A percentile compares a stretch with the other conserved stretches of the same genome.
Conservation (phyloP, 2,329 filamentous ascomycete genomes). For the Ilyonectria sp. region DNA sequence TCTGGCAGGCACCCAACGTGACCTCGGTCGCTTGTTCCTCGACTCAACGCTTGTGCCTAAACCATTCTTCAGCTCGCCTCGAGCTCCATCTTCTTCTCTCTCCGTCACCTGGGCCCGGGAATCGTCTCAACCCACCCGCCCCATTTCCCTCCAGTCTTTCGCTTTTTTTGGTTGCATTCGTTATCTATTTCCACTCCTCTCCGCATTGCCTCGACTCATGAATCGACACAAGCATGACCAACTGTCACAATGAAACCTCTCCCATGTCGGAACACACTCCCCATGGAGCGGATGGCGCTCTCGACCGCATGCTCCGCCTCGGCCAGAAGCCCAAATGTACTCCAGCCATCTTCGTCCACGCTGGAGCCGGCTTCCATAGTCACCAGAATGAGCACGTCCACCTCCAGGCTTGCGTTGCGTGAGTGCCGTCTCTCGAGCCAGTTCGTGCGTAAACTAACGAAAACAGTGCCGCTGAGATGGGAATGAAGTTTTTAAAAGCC, state of each 20-base stretch:
- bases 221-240: slow-evolving; percentile 50
- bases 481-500: slow-evolving; percentile 84
- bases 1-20: slow-evolving; percentile 16
- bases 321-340: slow-evolving; percentile 56
- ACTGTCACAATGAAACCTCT: slow-evolving; percentile 46
- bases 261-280: slow-evolving; percentile 65
- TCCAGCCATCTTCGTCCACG: slow-evolving; percentile 93
- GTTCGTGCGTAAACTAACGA: slow-evolving; percentile 22
- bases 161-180: slow-evolving; percentile 7
- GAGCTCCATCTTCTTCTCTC: slow-evolving; percentile 4
- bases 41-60: slow-evolving; percentile 4
- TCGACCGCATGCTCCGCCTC: slow-evolving; percentile 57
- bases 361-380: slow-evolving; percentile 95
- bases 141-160: slow-evolving; percentile 9
- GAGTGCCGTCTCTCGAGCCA: slow-evolving; percentile 54
- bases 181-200: slow-evolving; percentile 11
- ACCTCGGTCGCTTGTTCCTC: slow-evolving; percentile 17
- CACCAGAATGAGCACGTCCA: slow-evolving; percentile 87
- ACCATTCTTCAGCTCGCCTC: background rate
- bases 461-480: slow-evolving; percentile 83
- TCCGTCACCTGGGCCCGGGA: slow-evolving; percentile 22
- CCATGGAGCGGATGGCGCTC: slow-evolving; percentile 59
- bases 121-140: slow-evolving; percentile 18
- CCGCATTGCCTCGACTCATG: slow-evolving; percentile 39
- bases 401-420: slow-evolving; percentile 91